Base-by-base conservation (phyloP, 1,284 basidiomycete genomes). In the Trametes versicolor region DNA sequence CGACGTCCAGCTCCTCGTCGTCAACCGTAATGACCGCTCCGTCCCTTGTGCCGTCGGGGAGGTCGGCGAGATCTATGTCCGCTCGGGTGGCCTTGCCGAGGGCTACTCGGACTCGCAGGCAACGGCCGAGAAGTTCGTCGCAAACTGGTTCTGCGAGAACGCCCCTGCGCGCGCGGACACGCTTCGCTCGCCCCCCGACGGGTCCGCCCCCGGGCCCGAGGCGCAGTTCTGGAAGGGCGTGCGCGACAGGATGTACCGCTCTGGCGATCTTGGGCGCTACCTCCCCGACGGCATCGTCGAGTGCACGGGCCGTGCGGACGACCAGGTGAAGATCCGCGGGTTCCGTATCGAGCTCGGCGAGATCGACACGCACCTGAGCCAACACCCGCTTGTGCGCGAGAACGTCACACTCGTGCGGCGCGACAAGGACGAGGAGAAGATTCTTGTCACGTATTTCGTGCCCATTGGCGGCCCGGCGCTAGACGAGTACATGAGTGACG, bases 341-440 rank as follows among this genome's bases (percentile, higher is more conserved):
- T 99, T 99, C 90, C 87, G 98, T 39, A 99, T 99, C 76, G 98
- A 99, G 80, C 87, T 99, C 7, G 97, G 97, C 21, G 98, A 99
- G 80, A 99, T 99, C 71, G 98, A 99, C 78, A 98, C 95, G 0
- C 92, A 98, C 80, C 88, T 99, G 45, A 95, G 93, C 72, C 91
- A 96, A 73, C 97, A 99, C 77, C 93, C 95, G 7, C 87, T 96
- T 23, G 91, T 99, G 2, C 85, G 97, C 13, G 98, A 99, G 82
- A 99, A 99, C 75, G 96, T 99, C 58, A 99, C 98, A 1, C 85
- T 99, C 54, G 97, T 99, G 29, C 84, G 98, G 74, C 86, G 98
- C 76, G 97, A 99, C 82, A 99, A 99, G 83, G 96, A 99, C 79
- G 98, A 99, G 80, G 98, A 99, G 82, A 99, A 99, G 84, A 97